phyloP scores from a whole-genome alignment of 2,329 filamentous ascomycete species.

The Teratosphaeria destructans region DNA sequence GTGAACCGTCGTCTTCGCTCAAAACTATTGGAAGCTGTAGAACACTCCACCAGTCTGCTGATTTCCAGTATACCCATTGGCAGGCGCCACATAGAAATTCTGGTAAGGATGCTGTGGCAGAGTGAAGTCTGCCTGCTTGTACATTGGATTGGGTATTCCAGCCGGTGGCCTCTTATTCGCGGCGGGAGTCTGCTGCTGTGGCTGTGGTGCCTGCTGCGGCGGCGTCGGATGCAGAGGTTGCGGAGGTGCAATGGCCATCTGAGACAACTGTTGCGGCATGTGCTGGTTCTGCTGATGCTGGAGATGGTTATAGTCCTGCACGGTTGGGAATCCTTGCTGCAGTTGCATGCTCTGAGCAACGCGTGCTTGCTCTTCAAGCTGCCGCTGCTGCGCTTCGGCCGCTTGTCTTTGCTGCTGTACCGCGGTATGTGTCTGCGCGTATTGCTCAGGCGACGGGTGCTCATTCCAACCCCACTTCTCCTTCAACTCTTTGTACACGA shows the following conservation, averaged over 20 bases:
- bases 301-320: background rate
- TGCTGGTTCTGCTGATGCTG: slow-evolving; percentile 11
- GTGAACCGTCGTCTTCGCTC: background rate
- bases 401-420: slow-evolving; percentile 14
- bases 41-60: slow-evolving; percentile 1
- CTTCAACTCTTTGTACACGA: slow-evolving; percentile 62
- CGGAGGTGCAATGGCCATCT: background rate
- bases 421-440: slow-evolving; percentile 26
- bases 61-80: background rate
- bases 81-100: slow-evolving; percentile 64
- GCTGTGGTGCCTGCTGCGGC: slow-evolving; percentile 17
- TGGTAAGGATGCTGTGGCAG: slow-evolving; percentile 73
- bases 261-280: background rate
- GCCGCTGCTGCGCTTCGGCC: slow-evolving; percentile 19
- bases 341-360: slow-evolving; percentile 9
- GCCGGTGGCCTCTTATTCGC: slow-evolving; percentile 27
- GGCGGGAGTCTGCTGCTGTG: slow-evolving; percentile 8
- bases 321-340: slow-evolving; percentile 7
- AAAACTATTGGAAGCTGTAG: slow-evolving; percentile 2
- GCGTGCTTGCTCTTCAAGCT: slow-evolving; percentile 17
- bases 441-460: slow-evolving; percentile 27
- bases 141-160: slow-evolving; percentile 58
- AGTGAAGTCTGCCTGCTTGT: slow-evolving; percentile 63
- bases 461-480: slow-evolving; percentile 67
- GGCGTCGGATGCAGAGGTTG: background rate